Evolutionary conservation across 441 rosid species (phyloP).

Genomic region (Brassica balearica): DNA sequence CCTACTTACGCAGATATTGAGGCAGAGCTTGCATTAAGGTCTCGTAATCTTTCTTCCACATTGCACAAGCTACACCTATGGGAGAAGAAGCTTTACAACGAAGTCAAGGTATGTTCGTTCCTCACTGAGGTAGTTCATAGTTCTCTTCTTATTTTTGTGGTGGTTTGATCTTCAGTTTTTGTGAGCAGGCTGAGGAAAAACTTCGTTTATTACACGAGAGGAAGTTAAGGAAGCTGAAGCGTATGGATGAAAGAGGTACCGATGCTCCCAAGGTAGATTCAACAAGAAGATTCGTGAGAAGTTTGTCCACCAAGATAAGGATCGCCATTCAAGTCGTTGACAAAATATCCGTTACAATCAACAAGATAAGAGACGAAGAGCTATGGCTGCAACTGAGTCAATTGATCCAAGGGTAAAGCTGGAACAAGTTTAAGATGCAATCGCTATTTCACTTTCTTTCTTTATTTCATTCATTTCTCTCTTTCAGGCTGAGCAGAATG

Average conservation of each 20-base stretch:
- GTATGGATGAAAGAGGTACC: conserved; percentile 78
- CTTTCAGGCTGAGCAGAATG: conserved; percentile 79
- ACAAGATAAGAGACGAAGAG: conserved; percentile 95
- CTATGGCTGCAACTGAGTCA: conserved; percentile 87
- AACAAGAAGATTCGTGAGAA: conserved; percentile 60
- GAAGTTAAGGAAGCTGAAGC: conserved; percentile 73
- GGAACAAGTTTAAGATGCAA: not conserved
- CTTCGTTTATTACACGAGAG: conserved; percentile 75
- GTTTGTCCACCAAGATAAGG: conserved; percentile 79
- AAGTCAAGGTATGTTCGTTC: conserved; percentile 75
- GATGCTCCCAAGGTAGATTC: conserved; percentile 69
- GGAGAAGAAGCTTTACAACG: conserved; percentile 91
- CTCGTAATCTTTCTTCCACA: conserved; percentile 85
- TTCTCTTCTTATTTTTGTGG: conserved; percentile 5
- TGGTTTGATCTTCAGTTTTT: conserved; percentile 18
- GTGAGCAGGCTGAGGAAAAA: conserved; percentile 82
- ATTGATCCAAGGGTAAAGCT: conserved; percentile 82
- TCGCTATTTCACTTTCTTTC: conserved; percentile 1
- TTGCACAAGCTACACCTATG: conserved; percentile 82
- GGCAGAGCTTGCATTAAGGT: conserved; percentile 70
- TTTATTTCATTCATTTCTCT: not conserved
- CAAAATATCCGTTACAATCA: conserved; percentile 79
- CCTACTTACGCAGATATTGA: conserved; percentile 55
- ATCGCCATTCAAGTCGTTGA: conserved; percentile 89
- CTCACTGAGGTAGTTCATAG: not conserved